Evolutionary conservation across 495 filamentous ascomycete species (phyloP), one percentile per base, ranked within the genome.

Genomic region (Aspergillus cristatus): DNA sequence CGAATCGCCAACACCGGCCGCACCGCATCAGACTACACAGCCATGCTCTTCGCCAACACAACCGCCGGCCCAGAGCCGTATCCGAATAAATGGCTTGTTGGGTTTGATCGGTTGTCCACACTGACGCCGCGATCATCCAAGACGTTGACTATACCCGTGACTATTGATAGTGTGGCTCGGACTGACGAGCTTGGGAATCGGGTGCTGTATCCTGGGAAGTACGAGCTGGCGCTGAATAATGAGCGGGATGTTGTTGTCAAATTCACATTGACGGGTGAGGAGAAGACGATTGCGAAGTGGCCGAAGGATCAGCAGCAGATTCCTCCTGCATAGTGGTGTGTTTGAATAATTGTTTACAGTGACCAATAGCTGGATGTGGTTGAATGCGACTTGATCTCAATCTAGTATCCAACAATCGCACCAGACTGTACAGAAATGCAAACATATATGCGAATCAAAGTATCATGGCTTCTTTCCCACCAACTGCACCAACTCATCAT

Each of bases 201-300:
- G 15, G 58, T 81, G 14, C 38, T 86, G 25, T 84, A 81, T 48
- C 81, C 82, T 1, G 82, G 82, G 1, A 62, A 54, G 0, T 84
- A 86, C 50, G 66, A 62, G 14, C 17, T 86, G 41, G 53, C 68
- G 18, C 42, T 86, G 34, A 80, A 86, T 28, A 58, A 56, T 32
- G 58, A 63, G 37, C 42, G 58, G 3, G 52, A 45, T 0, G 55
- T 47, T 6, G 51, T 61, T 0, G 14, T 55, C 15, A 18, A 41
- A 2, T 54, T 67, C 30, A 54, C 41, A 14, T 45, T 64, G 50
- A 54, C 52, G 14, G 62, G 62, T 0, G 36, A 58, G 6, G 53
- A 37, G 22, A 52, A 46, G 1, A 50, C 47, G 14, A 33, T 67
- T 34, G 36, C 51, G 2, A 53, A 50, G 29, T 65, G 62, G 62